phyloP scores from a whole-genome alignment of 805 yeast genomes.

The Saccharomyces mikatae region DNA sequence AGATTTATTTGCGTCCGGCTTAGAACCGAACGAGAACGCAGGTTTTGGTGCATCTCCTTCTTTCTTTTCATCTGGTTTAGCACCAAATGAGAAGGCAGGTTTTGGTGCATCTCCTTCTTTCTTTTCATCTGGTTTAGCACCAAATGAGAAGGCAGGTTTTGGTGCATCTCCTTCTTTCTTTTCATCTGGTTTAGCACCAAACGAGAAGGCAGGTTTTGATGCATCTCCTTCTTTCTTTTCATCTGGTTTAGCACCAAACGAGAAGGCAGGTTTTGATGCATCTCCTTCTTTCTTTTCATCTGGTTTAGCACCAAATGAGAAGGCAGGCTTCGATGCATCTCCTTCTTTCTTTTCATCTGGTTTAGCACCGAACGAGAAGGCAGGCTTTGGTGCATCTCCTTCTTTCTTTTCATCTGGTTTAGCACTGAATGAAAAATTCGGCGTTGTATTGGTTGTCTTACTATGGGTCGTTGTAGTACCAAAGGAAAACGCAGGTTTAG shows the following conservation, averaged over 20 bases:
- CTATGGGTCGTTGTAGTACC: slow-evolving; percentile 4
- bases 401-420: slow-evolving; percentile 2
- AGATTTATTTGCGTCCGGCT: not conserved
- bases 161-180: not conserved
- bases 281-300: slow-evolving; percentile 6
- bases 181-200: slow-evolving; percentile 12
- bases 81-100: slow-evolving; percentile 14
- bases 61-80: slow-evolving; percentile 7
- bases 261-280: slow-evolving; percentile 9
- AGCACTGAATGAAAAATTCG: not conserved
- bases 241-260: slow-evolving; percentile 13
- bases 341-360: not conserved
- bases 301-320: slow-evolving; percentile 14
- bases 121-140: slow-evolving; percentile 8
- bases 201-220: slow-evolving; percentile 14
- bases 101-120: slow-evolving; percentile 4
- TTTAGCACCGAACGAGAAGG: slow-evolving; percentile 12
- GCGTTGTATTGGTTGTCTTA: slow-evolving; percentile 3
- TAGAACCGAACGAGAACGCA: slow-evolving; percentile 16
- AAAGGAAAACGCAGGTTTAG: slow-evolving; percentile 9
- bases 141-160: slow-evolving; percentile 15
- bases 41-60: slow-evolving; percentile 11
- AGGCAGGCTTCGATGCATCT: slow-evolving; percentile 8
- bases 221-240: slow-evolving; percentile 6
- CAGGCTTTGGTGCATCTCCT: slow-evolving; percentile 4